Conservation (phyloP, 2,329 filamentous ascomycete species). For the Claviceps sp. region DNA sequence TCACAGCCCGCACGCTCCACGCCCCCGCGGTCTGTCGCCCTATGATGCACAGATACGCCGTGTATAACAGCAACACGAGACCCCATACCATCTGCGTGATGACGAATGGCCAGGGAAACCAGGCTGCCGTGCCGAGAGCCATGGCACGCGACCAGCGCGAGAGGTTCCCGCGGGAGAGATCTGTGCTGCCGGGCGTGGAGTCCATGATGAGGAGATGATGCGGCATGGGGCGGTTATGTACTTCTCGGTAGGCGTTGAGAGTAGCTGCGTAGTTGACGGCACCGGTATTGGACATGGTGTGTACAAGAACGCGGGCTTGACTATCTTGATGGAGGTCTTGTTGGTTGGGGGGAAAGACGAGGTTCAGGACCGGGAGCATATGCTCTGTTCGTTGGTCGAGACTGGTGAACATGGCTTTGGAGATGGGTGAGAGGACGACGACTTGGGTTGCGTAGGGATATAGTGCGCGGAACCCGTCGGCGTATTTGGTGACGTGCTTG, state of each 20-base stretch:
- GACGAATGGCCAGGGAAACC: slow-evolving; percentile 35
- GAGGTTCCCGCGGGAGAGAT: slow-evolving; percentile 28
- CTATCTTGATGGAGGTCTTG: slow-evolving; percentile 32
- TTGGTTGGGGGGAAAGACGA: slow-evolving; percentile 16
- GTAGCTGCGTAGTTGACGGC: slow-evolving; percentile 38
- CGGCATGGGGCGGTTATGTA: slow-evolving; percentile 26
- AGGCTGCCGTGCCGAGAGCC: slow-evolving; percentile 32
- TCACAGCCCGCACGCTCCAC: slow-evolving; percentile 23
- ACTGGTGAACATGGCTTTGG: slow-evolving; percentile 29
- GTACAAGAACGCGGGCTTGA: slow-evolving; percentile 33
- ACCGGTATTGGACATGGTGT: slow-evolving; percentile 46
- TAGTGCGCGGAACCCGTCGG: slow-evolving; percentile 34
- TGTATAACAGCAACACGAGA: slow-evolving; percentile 25
- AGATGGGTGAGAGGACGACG: slow-evolving; percentile 35
- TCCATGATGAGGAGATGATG: slow-evolving; percentile 36
- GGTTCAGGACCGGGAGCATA: slow-evolving; percentile 32
- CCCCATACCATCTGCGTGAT: slow-evolving; percentile 35
- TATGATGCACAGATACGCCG: slow-evolving; percentile 19
- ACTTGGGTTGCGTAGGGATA: slow-evolving; percentile 38
- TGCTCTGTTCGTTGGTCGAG: slow-evolving; percentile 28
- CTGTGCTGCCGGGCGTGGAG: slow-evolving; percentile 37
- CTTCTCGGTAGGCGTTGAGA: slow-evolving; percentile 30
- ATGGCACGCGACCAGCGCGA: slow-evolving; percentile 39
- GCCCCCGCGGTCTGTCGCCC: slow-evolving; percentile 27
- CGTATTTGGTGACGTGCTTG: slow-evolving; percentile 42